Evolutionary conservation across 164 flowering plant species (phyloP).

Genomic region (Cinnamomum chago): DNA sequence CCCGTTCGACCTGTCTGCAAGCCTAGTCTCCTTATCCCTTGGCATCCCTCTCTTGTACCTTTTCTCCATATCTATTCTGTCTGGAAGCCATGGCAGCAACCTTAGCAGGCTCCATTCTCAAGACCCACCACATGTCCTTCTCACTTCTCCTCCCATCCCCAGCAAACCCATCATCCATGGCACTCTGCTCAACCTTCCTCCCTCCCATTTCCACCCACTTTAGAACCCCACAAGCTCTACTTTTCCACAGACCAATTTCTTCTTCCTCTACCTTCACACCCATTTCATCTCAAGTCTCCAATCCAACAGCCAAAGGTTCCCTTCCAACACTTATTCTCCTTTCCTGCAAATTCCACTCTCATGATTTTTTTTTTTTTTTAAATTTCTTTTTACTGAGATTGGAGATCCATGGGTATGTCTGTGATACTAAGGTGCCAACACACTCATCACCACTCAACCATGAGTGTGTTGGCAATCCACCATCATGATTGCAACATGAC

Average conservation of each 20-base stretch:
- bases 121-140: not conserved
- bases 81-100: constrained; percentile 4
- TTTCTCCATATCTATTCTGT: not conserved
- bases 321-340: too few species aligned
- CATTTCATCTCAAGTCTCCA: constrained; percentile 9
- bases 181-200: not conserved
- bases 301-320: not conserved
- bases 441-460: not conserved
- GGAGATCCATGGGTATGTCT: not conserved
- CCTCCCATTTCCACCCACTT: not conserved
- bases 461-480: too few species aligned
- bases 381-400: not conserved
- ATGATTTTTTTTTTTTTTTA: not conserved
- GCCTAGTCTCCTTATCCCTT: too few species aligned
- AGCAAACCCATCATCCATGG: not conserved
- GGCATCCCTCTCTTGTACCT: not conserved
- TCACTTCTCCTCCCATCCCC: constrained; percentile 1
- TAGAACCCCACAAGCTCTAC: not conserved
- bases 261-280: constrained; percentile 1
- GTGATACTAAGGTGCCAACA: not conserved
- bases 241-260: not conserved
- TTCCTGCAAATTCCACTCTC: too few species aligned
- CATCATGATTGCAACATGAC: too few species aligned
- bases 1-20: too few species aligned
- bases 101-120: constrained; percentile 3